Percentiles rank a stretch among this genome's conserved stretches.
These are phyloP conservation scores for Tuber calosporum DNA, from an alignment of 495 filamentous ascomycete genomes.

Conservation along the genomic window DNA sequence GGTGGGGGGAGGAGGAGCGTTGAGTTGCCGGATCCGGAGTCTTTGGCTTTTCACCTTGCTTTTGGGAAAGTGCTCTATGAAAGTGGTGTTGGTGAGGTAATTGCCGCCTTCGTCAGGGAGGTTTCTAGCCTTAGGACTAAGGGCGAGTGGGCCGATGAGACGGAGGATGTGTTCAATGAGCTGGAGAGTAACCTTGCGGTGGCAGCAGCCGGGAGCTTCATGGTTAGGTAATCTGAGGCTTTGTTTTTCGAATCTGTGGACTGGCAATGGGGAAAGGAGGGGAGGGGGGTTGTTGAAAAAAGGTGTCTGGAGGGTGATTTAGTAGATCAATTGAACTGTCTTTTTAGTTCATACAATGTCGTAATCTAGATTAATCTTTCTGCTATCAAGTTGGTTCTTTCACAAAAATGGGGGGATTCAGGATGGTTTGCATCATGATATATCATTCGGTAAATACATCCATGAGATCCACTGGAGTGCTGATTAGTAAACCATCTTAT, in stretches of 20 bases:
- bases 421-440: not conserved
- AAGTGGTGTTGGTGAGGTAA: not conserved
- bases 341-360: not conserved
- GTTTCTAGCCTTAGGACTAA: not conserved
- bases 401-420: not conserved
- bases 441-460: not conserved
- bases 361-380: not conserved
- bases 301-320: not conserved
- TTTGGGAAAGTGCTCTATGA: not conserved
- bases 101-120: not conserved
- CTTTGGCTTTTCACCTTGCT: slow-evolving; percentile 3
- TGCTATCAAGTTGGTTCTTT: not conserved
- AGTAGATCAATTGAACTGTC: not conserved
- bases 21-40: not conserved
- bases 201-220: not conserved
- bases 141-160: not conserved
- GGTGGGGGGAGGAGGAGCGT: not conserved
- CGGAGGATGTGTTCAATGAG: not conserved
- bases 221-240: not conserved
- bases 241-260: not conserved
- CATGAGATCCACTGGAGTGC: not conserved
- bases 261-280: not conserved
- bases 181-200: not conserved
- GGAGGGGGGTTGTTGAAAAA: not conserved
- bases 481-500: not conserved